Evolutionary conservation across 225 moss, liverwort and hornwort genomes (phyloP).

Genomic region (Takakia lepidozioides): DNA sequence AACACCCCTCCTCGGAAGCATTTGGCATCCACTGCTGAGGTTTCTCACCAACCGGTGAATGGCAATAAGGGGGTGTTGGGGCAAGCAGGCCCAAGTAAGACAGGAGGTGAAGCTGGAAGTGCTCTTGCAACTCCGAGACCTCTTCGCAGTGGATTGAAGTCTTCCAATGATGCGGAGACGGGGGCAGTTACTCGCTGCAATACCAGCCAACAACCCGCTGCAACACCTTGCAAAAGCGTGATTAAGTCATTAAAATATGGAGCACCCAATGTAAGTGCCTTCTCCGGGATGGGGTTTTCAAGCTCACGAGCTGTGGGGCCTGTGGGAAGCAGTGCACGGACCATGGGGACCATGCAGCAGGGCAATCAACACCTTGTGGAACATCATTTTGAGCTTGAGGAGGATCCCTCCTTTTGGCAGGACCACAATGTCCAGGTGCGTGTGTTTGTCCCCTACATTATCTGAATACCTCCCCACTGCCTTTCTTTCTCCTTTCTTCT

Average conservation of each 20-base stretch:
- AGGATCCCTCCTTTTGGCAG: constrained; percentile 54
- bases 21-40: constrained; percentile 6
- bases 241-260: constrained; percentile 38
- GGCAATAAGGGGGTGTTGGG: constrained; percentile 12
- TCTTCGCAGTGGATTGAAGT: constrained; percentile 17
- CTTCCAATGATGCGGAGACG: constrained; percentile 19
- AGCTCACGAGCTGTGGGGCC: constrained; percentile 27
- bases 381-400: constrained; percentile 45
- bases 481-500: not conserved
- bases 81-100: constrained; percentile 10
- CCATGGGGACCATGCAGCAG: constrained; percentile 4
- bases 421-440: constrained; percentile 57
- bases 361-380: constrained; percentile 10
- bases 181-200: constrained; percentile 15
- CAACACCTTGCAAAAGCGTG: constrained; percentile 53
- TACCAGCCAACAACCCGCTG: constrained; percentile 19
- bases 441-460: not conserved
- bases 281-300: constrained; percentile 10
- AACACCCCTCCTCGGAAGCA: not conserved
- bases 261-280: constrained; percentile 8
- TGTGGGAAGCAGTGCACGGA: constrained; percentile 24
- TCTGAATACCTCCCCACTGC: not conserved
- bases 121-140: constrained; percentile 22
- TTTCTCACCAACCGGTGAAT: not conserved
- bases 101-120: constrained; percentile 16